phyloP scores from a whole-genome alignment of 176 grass and related monocot genomes.

The Echinochloa phyllopogon region DNA sequence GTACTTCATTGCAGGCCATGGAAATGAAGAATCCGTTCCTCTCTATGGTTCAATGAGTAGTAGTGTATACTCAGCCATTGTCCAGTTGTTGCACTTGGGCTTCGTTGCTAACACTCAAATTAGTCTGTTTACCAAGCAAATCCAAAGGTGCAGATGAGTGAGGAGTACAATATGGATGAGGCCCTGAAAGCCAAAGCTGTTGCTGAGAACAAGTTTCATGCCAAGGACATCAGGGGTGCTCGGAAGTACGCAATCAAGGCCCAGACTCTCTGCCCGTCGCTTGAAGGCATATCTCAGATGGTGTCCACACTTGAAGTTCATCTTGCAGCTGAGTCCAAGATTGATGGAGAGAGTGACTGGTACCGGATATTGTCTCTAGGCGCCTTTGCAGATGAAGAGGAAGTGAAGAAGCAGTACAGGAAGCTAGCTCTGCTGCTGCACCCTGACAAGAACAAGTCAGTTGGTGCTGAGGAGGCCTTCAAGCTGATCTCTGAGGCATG shows the following conservation, averaged over 20 bases:
- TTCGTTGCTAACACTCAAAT: slow-evolving; percentile 32
- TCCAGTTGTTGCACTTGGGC: slow-evolving; percentile 19
- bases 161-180: slow-evolving; percentile 79
- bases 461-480: slow-evolving; percentile 82
- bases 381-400: slow-evolving; percentile 78
- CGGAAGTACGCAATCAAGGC: slow-evolving; percentile 86
- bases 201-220: slow-evolving; percentile 79
- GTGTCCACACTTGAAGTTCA: slow-evolving; percentile 82
- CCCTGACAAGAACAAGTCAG: slow-evolving; percentile 93
- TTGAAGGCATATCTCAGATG: slow-evolving; percentile 92
- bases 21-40: not conserved
- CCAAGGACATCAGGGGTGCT: slow-evolving; percentile 63
- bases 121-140: slow-evolving; percentile 20
- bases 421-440: slow-evolving; percentile 83
- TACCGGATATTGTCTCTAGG: slow-evolving; percentile 79
- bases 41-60: slow-evolving; percentile 12
- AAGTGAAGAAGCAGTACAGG: slow-evolving; percentile 91
- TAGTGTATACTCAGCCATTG: slow-evolving; percentile 25
- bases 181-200: slow-evolving; percentile 73
- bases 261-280: slow-evolving; percentile 69
- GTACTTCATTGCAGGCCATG: slow-evolving; percentile 23
- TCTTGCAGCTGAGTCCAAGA: slow-evolving; percentile 75
- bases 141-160: slow-evolving; percentile 51
- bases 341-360: slow-evolving; percentile 84
- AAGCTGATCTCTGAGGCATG: slow-evolving; percentile 91